Evolutionary conservation across 2,329 filamentous ascomycete species (phyloP).

Genomic region (Epichloe glyceriae): DNA sequence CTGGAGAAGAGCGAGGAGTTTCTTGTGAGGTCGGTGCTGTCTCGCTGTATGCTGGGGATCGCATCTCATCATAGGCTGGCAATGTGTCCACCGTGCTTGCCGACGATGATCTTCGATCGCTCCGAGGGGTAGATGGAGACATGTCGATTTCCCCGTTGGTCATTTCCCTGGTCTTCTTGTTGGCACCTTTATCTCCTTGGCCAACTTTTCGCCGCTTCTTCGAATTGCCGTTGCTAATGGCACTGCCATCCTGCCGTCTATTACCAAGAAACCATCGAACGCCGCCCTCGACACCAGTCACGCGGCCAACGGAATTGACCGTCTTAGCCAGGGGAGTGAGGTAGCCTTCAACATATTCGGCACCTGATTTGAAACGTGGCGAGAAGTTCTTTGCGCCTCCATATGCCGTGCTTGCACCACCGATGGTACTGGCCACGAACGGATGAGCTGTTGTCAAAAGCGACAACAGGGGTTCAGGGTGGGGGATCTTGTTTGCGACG

Average conservation of each 20-base stretch:
- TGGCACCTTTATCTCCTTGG: conserved; percentile 21
- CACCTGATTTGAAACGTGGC: conserved; percentile 75
- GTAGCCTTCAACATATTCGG: conserved; percentile 81
- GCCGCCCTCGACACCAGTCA: conserved; percentile 77
- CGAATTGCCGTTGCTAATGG: conserved; percentile 31
- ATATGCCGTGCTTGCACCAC: conserved; percentile 74
- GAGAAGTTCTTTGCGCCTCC: conserved; percentile 82
- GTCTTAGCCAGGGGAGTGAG: conserved; percentile 78
- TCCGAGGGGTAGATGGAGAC: conserved; percentile 16
- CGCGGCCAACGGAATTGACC: conserved; percentile 68
- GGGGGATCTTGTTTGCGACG: conserved; percentile 24
- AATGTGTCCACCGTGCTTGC: conserved; percentile 60
- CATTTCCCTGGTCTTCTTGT: conserved; percentile 8
- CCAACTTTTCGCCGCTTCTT: conserved; percentile 48
- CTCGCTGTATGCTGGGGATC: conserved; percentile 64
- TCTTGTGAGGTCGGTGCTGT: conserved; percentile 23
- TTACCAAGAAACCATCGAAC: conserved; percentile 70
- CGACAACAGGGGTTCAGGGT: conserved; percentile 69
- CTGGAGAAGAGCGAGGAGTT: conserved; percentile 16
- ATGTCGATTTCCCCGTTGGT: conserved; percentile 10
- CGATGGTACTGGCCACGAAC: conserved; percentile 71
- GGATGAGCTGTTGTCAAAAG: conserved; percentile 83
- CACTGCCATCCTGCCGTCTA: conserved; percentile 33
- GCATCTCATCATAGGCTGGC: conserved; percentile 71
- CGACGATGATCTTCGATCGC: conserved; percentile 45